Evolutionary conservation across 345 rosid genomes (phyloP).

Genomic region (Clarkia xantiana): DNA sequence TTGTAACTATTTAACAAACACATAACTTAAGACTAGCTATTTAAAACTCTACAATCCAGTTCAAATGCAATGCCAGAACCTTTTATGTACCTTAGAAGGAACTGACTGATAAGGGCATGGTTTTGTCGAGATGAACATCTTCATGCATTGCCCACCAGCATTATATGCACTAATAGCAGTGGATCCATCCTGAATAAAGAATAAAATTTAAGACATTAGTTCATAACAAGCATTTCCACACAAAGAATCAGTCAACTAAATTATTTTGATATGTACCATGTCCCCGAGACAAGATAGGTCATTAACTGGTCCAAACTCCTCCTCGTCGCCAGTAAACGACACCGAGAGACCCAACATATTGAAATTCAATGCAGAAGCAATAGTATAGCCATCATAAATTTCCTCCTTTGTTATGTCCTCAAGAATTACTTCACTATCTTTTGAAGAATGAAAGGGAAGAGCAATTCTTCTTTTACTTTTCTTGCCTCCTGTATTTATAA

Average conservation of each 20-base stretch:
- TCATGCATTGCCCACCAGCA: slow-evolving; percentile 61
- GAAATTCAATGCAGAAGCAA: slow-evolving; percentile 87
- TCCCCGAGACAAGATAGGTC: slow-evolving; percentile 86
- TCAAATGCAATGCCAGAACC: too few relatives aligned
- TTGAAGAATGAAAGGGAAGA: slow-evolving; percentile 42
- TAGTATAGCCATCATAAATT: slow-evolving; percentile 66
- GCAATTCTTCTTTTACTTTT: slow-evolving; percentile 35
- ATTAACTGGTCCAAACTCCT: slow-evolving; percentile 57
- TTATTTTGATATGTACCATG: slow-evolving; percentile 39
- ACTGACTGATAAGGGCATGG: slow-evolving; percentile 71
- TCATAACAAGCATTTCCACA: slow-evolving; percentile 1
- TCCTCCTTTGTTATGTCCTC: slow-evolving; percentile 75
- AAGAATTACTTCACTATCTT: slow-evolving; percentile 19
- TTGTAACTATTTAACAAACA: too few relatives aligned
- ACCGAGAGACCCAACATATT: slow-evolving; percentile 51
- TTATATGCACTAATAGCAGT: slow-evolving; percentile 61
- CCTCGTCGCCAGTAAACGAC: slow-evolving; percentile 34
- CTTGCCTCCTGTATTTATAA: slow-evolving; percentile 42
- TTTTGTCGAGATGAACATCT: slow-evolving; percentile 70
- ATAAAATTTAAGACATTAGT: slow-evolving; percentile 9
- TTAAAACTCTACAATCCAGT: too few relatives aligned
- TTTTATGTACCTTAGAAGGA: slow-evolving; percentile 64
- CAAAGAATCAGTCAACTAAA: neutral
- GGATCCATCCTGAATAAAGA: slow-evolving; percentile 89
- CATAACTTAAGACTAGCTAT: too few relatives aligned